Evolutionary conservation across 345 rosid genomes (phyloP).

Genomic region (Lepidium didymum): DNA sequence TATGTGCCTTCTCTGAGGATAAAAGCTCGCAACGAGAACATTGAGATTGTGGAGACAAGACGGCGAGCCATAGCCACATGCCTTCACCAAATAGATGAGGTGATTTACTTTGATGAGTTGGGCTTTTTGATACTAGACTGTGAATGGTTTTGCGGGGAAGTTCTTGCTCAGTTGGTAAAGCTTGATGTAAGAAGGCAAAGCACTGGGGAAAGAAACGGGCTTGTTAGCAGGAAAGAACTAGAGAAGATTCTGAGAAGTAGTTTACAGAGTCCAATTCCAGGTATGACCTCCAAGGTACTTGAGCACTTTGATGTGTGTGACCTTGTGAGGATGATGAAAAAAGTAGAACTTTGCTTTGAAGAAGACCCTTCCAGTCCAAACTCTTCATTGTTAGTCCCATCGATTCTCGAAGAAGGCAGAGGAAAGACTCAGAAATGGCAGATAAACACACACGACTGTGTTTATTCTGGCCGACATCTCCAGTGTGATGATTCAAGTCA

Average conservation of each 20-base stretch:
- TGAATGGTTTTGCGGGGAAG: conserved; percentile 87
- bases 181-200: conserved; percentile 59
- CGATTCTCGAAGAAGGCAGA: conserved; percentile 93
- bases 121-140: conserved; percentile 68
- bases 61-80: conserved; percentile 74
- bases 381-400: conserved; percentile 67
- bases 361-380: conserved; percentile 70
- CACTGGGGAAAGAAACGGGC: conserved; percentile 48
- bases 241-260: conserved; percentile 71
- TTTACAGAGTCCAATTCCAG: conserved; percentile 79
- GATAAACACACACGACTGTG: conserved; percentile 41
- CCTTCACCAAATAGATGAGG: conserved; percentile 87
- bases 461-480: conserved; percentile 84
- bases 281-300: conserved; percentile 75
- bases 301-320: conserved; percentile 67
- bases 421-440: conserved; percentile 85
- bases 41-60: conserved; percentile 58
- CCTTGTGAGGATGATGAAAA: conserved; percentile 77
- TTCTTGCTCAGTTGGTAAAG: conserved; percentile 69
- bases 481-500: conserved; percentile 87
- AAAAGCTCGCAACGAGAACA: conserved; percentile 62
- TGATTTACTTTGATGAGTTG: conserved; percentile 70
- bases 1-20: conserved; percentile 74
- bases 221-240: conserved; percentile 60
- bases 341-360: conserved; percentile 73